A percentile compares a stretch with the other conserved stretches of the same genome.
Evolutionary conservation across 23 red algal species (phyloP).

Genomic region (Gracilariopsis chorda): DNA sequence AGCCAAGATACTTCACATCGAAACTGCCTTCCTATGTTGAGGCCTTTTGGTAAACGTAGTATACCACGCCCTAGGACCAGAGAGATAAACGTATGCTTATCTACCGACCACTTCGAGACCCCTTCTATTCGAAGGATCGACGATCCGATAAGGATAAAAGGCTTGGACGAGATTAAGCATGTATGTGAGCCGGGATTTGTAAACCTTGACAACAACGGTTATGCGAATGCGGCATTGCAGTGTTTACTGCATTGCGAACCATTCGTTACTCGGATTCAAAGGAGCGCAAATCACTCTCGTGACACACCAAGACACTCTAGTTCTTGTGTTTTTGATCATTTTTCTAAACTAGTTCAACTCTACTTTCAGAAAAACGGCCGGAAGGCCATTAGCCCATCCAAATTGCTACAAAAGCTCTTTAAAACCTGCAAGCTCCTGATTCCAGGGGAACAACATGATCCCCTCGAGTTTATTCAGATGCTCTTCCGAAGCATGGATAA

Average conservation of each 20-base stretch:
- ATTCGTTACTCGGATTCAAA: not conserved
- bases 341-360: not conserved
- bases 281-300: not conserved
- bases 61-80: too few species aligned
- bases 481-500: not conserved
- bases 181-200: not conserved
- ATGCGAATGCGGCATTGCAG: not conserved
- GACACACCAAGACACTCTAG: not conserved
- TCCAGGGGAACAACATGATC: not conserved
- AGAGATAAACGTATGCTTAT: too few species aligned
- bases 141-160: too few species aligned
- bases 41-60: too few species aligned
- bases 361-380: not conserved
- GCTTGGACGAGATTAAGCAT: too few species aligned
- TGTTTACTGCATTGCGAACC: not conserved
- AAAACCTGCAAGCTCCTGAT: not conserved
- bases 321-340: not conserved
- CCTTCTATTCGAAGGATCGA: too few species aligned
- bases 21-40: too few species aligned
- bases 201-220: not conserved
- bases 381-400: not conserved
- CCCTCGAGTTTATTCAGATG: not conserved
- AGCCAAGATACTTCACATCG: too few species aligned
- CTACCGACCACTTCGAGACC: too few species aligned
- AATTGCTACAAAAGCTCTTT: not conserved